These are phyloP conservation scores for Capronia epimyces DNA, from an alignment of 2,329 filamentous ascomycete genomes.

Conservation along the genomic window DNA sequence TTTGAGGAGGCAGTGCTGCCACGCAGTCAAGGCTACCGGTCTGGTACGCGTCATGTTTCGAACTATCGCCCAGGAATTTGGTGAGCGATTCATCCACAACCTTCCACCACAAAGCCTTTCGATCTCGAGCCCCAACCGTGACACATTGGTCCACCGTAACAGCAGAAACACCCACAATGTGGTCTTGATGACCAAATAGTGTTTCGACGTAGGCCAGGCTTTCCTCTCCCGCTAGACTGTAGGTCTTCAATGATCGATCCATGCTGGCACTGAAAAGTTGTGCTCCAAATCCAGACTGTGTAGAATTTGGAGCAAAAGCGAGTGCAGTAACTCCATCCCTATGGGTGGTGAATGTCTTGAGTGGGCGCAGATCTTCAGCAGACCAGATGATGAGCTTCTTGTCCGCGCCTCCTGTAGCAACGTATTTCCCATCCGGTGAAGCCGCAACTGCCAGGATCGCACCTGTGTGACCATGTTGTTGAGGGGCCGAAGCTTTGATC, in stretches of 20 bases:
- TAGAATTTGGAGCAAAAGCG: constrained; percentile 71
- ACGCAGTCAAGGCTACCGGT: constrained; percentile 90
- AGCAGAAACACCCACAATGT: constrained; percentile 76
- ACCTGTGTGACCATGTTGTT: constrained; percentile 67
- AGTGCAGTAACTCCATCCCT: constrained; percentile 80
- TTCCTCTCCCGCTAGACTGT: constrained; percentile 64
- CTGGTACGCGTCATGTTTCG: constrained; percentile 48
- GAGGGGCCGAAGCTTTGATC: constrained; percentile 36
- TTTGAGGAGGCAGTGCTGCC: constrained; percentile 78
- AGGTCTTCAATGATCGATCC: constrained; percentile 92
- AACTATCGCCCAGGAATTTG: constrained; percentile 76
- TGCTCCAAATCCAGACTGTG: constrained; percentile 53
- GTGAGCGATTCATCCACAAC: constrained; percentile 92
- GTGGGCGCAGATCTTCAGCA: constrained; percentile 67
- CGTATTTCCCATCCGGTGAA: constrained; percentile 80
- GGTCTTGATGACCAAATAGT: constrained; percentile 90
- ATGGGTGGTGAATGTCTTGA: constrained; percentile 86
- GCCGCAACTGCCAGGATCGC: constrained; percentile 79
- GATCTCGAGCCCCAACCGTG: constrained; percentile 82
- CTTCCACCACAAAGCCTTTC: constrained; percentile 91
- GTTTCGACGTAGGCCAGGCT: constrained; percentile 93
- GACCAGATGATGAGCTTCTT: constrained; percentile 83
- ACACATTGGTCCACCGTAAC: constrained; percentile 82
- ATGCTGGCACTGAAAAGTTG: constrained; percentile 87
- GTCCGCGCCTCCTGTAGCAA: constrained; percentile 85